phyloP scores from a whole-genome alignment of 2,329 filamentous ascomycete genomes.

The Pseudogymnoascus sp. region DNA sequence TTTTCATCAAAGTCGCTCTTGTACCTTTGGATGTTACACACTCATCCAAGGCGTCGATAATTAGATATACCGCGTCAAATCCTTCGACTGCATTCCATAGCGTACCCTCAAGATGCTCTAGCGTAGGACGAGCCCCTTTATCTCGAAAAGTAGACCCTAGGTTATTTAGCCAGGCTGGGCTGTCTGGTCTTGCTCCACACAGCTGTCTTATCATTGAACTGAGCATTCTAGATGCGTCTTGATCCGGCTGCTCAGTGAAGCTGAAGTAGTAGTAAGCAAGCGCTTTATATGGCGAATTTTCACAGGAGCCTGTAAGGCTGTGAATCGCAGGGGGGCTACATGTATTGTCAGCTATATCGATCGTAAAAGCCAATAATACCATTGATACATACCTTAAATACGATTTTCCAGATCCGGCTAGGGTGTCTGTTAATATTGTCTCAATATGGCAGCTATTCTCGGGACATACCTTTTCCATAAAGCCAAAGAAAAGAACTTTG shows the following conservation, averaged over 20 bases:
- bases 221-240: conserved; percentile 18
- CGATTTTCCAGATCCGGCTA: conserved; percentile 15
- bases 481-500: conserved; percentile 17
- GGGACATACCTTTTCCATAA: conserved; percentile 16
- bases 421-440: not conserved
- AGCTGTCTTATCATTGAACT: conserved; percentile 22
- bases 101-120: not conserved
- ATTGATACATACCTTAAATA: conserved; percentile 7
- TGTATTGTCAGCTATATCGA: not conserved
- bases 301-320: not conserved
- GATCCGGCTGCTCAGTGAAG: conserved; percentile 21
- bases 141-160: not conserved
- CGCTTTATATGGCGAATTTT: conserved; percentile 13
- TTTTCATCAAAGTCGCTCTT: conserved; percentile 21
- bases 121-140: conserved; percentile 6
- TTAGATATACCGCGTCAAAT: conserved; percentile 15
- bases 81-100: conserved; percentile 13
- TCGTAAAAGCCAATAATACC: not conserved
- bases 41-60: conserved; percentile 22
- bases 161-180: conserved; percentile 5
- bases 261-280: conserved; percentile 25
- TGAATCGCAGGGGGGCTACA: conserved; percentile 11
- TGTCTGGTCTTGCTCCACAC: conserved; percentile 16
- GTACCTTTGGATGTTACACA: not conserved
- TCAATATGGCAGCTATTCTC: not conserved